Conservation (phyloP, 2,329 filamentous ascomycete species). For the Colletotrichum tanaceti region DNA sequence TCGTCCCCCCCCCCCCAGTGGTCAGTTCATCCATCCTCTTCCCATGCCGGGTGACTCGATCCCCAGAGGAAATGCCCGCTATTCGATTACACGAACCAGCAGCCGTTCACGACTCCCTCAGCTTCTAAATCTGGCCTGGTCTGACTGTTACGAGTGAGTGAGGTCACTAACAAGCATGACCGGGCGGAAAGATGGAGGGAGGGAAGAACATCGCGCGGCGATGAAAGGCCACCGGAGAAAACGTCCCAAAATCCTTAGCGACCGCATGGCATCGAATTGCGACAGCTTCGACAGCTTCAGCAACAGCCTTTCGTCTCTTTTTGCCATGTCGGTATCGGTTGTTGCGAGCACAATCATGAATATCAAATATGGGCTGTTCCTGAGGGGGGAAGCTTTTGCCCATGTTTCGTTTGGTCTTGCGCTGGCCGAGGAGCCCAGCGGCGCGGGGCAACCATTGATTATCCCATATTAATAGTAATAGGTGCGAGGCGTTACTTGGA, state of each 20-base stretch:
- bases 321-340: constrained; percentile 1
- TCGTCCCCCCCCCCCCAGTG: too few species aligned
- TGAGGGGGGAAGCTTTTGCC: constrained; percentile 36
- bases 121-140: constrained; percentile 12
- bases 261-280: neutral
- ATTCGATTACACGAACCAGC: neutral
- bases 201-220: neutral
- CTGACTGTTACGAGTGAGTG: neutral
- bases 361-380: constrained; percentile 18
- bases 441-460: neutral
- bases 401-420: constrained; percentile 36
- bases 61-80: constrained; percentile 13
- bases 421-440: neutral
- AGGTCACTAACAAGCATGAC: constrained; percentile 12
- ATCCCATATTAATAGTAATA: constrained; percentile 20
- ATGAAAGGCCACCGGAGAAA: constrained; percentile 15
- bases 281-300: constrained; percentile 13
- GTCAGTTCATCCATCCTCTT: too few species aligned
- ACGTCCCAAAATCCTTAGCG: constrained; percentile 11
- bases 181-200: neutral
- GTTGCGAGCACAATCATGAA: constrained; percentile 10
- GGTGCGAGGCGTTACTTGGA: neutral
- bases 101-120: neutral
- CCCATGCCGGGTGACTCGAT: constrained; percentile 31
- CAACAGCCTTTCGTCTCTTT: neutral